Percentiles rank a stretch among this genome's conserved stretches.
Evolutionary conservation across 306 rosid genomes (phyloP).

Genomic region (Sicyos edulis): DNA sequence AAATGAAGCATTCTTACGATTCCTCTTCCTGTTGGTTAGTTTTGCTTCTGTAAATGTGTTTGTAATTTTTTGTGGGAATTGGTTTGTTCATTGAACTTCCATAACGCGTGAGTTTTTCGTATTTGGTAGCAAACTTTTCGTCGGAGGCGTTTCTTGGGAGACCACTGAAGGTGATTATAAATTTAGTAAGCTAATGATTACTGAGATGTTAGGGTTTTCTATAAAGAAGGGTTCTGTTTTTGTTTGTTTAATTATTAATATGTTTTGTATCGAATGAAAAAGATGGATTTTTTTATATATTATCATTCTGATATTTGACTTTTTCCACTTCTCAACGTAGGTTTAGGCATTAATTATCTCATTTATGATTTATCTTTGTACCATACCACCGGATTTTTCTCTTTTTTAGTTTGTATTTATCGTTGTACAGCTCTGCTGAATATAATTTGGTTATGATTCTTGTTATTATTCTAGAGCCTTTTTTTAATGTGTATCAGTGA

Average conservation of each 20-base stretch:
- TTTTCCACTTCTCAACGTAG: not conserved
- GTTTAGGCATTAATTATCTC: not conserved
- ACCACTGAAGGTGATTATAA: conserved; percentile 48
- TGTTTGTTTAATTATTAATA: not conserved
- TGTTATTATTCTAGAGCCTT: not conserved
- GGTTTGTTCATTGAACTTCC: not conserved
- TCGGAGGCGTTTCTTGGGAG: conserved; percentile 66
- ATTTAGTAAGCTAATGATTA: conserved; percentile 9
- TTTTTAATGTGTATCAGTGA: not conserved
- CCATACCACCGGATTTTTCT: not conserved
- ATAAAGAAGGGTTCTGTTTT: not conserved
- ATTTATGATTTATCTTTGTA: too few relatives aligned
- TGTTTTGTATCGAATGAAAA: not conserved
- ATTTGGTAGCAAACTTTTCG: conserved; percentile 49
- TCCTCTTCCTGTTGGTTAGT: conserved; percentile 47
- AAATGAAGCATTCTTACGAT: conserved; percentile 32
- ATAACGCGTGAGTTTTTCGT: conserved; percentile 13
- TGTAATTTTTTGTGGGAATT: not conserved
- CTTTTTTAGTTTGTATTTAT: not conserved
- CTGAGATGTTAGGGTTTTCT: not conserved
- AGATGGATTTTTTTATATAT: not conserved
- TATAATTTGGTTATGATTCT: too few relatives aligned
- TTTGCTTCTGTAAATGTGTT: not conserved
- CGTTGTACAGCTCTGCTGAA: too few relatives aligned
- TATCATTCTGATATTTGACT: not conserved